Base-by-base conservation (phyloP, 129 eudicot species). In the Arctium minus region DNA sequence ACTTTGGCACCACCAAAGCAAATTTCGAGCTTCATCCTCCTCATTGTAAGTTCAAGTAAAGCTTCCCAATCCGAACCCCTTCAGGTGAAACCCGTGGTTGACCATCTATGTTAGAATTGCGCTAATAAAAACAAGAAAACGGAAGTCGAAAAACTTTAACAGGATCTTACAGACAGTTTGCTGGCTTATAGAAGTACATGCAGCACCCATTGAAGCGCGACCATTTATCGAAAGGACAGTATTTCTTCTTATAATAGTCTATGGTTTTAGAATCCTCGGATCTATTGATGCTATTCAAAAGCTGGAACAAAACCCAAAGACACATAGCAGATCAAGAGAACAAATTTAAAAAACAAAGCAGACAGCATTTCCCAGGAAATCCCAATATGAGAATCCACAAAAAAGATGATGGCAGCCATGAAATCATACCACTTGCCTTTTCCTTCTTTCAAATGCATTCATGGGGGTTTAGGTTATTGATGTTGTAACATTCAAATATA, bases 181-280 rank as follows among this genome's bases (percentile, higher is more conserved):
- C 80, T 75, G 94, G 89, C 67, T 88, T 80, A 83, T 82, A 90
- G 83, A 96, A 88, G 87, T 96, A 92, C 72, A 96, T 81, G 87
- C 88, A 82, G 89, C 94, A 93, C 73, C 93, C 97, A 80, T 84
- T 89, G 84, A 96, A 96, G 38, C 86, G 87, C 46, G 87, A 80
- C 99, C 99, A 96, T 77, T 90, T 90, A 71, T 89, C 96, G 85
- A 84, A 84, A 35, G 98, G 99, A 62, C 94, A 93, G 39, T 86
- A 93, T 84, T 96, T 96, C 87, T 83, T 96, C 88, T 84, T 92
- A 83, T 92, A 96, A 84, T 90, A 77, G 35, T 90, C 91, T 3
- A 90, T n/a, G 44, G 82, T 81, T 88, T 89, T 89, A 35, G 88
- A 42, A 84, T 93, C 93, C 56, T 89, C 92, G 2, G 86, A 77